Conservation (phyloP, 176 grass and related monocot genomes). For the Carex pumila region DNA sequence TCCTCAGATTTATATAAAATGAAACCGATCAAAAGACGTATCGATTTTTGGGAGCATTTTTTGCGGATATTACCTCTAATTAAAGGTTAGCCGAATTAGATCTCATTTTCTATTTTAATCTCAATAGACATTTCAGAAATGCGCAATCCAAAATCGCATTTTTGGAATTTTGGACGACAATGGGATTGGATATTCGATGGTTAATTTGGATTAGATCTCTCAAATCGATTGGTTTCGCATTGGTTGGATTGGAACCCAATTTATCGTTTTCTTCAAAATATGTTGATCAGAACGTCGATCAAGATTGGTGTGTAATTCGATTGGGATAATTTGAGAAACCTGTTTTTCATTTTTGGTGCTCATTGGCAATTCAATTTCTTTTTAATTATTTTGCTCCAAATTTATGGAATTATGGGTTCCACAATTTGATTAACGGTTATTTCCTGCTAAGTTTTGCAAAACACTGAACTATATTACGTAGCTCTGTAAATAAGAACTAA, state of each 20-base stretch:
- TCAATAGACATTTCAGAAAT: slow-evolving; percentile 8
- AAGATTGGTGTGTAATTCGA: slow-evolving; percentile 6
- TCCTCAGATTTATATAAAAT: not conserved
- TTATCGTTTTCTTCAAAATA: not conserved
- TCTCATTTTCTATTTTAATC: not conserved
- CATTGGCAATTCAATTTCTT: not conserved
- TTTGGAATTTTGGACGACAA: not conserved
- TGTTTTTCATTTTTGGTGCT: not conserved
- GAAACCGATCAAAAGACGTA: not conserved
- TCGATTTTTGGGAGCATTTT: not conserved
- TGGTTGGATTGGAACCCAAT: not conserved
- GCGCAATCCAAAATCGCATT: not conserved
- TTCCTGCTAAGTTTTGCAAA: not conserved
- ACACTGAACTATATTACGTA: not conserved
- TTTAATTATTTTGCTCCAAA: not conserved
- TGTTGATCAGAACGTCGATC: not conserved
- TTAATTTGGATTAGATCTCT: slow-evolving; percentile 11
- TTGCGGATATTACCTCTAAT: slow-evolving; percentile 2
- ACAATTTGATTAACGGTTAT: not conserved
- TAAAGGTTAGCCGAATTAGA: slow-evolving; percentile 18
- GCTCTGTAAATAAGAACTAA: not conserved
- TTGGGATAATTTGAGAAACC: not conserved
- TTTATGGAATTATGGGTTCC: not conserved
- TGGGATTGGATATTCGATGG: slow-evolving; percentile 13
- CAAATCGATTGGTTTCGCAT: not conserved